phyloP scores from a whole-genome alignment of 2,329 filamentous ascomycete genomes.

The Neofusicoccum sp. region DNA sequence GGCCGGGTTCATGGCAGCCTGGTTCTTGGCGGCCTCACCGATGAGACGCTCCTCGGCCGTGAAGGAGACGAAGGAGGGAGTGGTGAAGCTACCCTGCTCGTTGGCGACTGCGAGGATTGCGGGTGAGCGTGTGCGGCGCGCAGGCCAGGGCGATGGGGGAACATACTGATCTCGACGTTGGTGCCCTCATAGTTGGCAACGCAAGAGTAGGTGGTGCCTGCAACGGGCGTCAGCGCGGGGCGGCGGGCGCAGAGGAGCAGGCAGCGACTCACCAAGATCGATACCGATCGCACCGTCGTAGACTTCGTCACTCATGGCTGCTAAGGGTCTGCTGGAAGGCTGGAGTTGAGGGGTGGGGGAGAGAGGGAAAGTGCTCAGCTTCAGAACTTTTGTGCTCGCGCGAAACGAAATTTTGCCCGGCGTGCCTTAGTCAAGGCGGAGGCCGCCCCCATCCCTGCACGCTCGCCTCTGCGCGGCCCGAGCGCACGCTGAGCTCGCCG shows the following conservation, averaged over 20 bases:
- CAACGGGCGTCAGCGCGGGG: constrained; percentile 34
- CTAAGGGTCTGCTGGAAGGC: constrained; percentile 31
- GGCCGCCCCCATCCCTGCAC: constrained; percentile 12
- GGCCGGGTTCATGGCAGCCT: constrained; percentile 97
- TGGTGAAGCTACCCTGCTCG: constrained; percentile 99
- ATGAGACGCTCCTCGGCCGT: constrained; percentile 98
- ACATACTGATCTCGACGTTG: constrained; percentile 97
- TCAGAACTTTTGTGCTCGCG: constrained; percentile 20
- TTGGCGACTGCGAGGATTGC: constrained; percentile 71
- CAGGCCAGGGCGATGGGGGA: constrained; percentile 20
- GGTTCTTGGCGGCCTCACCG: constrained; percentile 99
- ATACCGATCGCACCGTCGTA: constrained; percentile 99
- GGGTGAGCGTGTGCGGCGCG: constrained; percentile 20
- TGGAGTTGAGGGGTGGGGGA: constrained; percentile 34
- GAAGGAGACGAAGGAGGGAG: constrained; percentile 98
- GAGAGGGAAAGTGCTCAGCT: constrained; percentile 7
- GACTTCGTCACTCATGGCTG: constrained; percentile 91
- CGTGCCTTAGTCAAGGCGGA: constrained; percentile 18
- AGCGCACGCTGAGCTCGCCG: background rate
- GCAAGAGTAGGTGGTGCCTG: constrained; percentile 99
- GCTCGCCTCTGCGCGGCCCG: background rate
- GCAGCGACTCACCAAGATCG: constrained; percentile 80
- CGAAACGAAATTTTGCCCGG: constrained; percentile 19
- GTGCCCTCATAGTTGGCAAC: constrained; percentile 99
- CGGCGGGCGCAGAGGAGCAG: background rate